Base-by-base conservation (phyloP, 177 flowering plant genomes). In the Vitis hybrid region DNA sequence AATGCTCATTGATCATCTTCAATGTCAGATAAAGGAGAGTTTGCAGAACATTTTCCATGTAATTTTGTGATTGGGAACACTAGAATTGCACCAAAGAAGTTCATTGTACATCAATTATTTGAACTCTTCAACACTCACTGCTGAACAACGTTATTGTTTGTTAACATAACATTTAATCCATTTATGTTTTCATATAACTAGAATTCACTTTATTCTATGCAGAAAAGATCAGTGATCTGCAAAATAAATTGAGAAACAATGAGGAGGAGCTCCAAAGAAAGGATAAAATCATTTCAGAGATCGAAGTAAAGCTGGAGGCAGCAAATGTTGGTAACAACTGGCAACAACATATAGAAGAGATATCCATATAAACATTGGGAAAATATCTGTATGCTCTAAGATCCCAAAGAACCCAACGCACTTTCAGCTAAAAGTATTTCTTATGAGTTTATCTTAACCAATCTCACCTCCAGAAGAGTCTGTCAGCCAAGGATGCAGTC, bases 401-500 rank as follows among this genome's bases (percentile, higher is more conserved):
- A 49, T 70, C 57, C 30, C 34, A 52, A 51, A 9, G 26, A 60
- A 50, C 5, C 52, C n/a, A 21, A 54, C 59, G 52, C 64, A 52
- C 17, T 49, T 34, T 73, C 48, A 49, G 62, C 72, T 70, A 10
- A 50, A 55, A 30, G 2, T 52, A 55, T 45, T 62, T 68, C 32
- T 49, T 45, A 26, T 34, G 9, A 62, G 1, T 56, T 64, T 60
- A 2, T 57, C 78, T 86, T 84, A 62, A 81, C 83, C 52, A 57
- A 21, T 21, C 32, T 72, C 71, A 87, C 90, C 85, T 87, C 72
- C 89, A 82, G 84, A 84, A 77, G 74, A 69, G 80, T 58, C 61
- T 87, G 63, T 74, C 74, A 12, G 63, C 67, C 19, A 87, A 88
- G 74, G 92, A 88, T 65, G 72, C 64, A 12, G 60, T 75, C 54